Evolutionary conservation across 345 rosid genomes (phyloP).

Genomic region (Gossypium stocksii): DNA sequence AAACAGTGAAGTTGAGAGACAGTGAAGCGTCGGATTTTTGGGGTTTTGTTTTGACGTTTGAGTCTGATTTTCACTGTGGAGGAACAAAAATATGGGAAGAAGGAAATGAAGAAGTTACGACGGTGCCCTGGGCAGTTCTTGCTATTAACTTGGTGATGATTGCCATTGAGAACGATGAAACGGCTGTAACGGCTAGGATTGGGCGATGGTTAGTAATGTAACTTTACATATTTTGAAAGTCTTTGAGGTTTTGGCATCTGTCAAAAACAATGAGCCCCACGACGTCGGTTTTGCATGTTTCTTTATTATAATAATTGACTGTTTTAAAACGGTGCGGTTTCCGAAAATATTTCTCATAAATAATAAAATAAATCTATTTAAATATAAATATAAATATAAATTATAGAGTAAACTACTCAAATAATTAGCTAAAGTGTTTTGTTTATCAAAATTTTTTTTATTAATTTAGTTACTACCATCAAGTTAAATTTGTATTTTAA

Average conservation of each 20-base stretch:
- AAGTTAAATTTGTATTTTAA: too few species aligned
- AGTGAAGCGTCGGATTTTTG: conserved; percentile 16
- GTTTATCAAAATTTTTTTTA: too few species aligned
- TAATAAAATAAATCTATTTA: too few species aligned
- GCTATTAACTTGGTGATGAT: conserved; percentile 16
- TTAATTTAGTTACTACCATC: too few species aligned
- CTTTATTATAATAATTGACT: neutral
- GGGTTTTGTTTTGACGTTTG: neutral
- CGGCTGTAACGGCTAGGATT: conserved; percentile 55
- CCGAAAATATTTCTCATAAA: too few species aligned
- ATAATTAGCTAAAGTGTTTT: too few species aligned
- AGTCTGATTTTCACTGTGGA: conserved; percentile 9
- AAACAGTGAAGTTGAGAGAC: conserved; percentile 12
- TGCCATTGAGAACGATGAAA: conserved; percentile 1
- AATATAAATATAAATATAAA: too few species aligned
- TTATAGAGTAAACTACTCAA: too few species aligned
- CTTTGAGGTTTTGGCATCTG: neutral
- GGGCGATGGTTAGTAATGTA: conserved; percentile 24
- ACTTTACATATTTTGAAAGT: conserved; percentile 14
- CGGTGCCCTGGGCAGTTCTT: conserved; percentile 16
- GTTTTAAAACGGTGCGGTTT: too few species aligned
- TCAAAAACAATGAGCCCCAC: neutral
- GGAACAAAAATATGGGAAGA: neutral
- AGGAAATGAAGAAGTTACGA: conserved; percentile 15
- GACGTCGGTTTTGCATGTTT: neutral